These are phyloP conservation scores for Citrus glauca DNA, from an alignment of 345 rosid genomes.

Conservation along the genomic window DNA sequence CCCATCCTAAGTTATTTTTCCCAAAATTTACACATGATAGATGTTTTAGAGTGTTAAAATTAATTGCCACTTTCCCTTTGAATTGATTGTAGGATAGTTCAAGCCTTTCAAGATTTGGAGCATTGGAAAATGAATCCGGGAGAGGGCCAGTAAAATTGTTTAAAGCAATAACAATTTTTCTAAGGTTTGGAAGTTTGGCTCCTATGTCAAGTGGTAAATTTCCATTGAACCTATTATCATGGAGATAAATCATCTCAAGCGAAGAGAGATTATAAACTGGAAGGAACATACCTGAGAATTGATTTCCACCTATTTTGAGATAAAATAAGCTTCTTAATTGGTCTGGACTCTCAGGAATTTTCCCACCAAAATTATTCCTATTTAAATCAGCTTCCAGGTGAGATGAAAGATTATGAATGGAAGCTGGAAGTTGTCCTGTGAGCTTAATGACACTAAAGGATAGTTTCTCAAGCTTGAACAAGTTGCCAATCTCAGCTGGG, in stretches of 20 bases:
- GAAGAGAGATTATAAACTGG: conserved; percentile 16
- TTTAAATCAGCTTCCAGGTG: fast-evolving
- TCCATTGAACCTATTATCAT: neutral
- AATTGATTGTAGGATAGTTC: fast-evolving
- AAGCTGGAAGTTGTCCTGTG: neutral
- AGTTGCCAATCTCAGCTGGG: neutral
- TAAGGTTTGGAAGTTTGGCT: conserved; percentile 14
- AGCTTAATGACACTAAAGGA: fast-evolving
- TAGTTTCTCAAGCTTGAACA: neutral
- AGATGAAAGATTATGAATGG: conserved; percentile 17
- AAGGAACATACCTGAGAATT: neutral
- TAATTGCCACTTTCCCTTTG: neutral
- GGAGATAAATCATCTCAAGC: fast-evolving
- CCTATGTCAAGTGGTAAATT: conserved; percentile 3
- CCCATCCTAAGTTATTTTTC: neutral
- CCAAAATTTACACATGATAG: neutral
- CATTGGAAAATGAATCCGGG: conserved; percentile 21
- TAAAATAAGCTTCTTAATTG: neutral
- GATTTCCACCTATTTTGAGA: fast-evolving
- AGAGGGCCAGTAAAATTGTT: conserved; percentile 19
- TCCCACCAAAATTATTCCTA: neutral
- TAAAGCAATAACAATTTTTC: fast-evolving
- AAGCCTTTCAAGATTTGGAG: neutral
- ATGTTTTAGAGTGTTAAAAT: neutral
- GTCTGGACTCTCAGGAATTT: neutral